Conservation (phyloP, 257 asterid genomes). For the Cynanchum wilfordii region DNA sequence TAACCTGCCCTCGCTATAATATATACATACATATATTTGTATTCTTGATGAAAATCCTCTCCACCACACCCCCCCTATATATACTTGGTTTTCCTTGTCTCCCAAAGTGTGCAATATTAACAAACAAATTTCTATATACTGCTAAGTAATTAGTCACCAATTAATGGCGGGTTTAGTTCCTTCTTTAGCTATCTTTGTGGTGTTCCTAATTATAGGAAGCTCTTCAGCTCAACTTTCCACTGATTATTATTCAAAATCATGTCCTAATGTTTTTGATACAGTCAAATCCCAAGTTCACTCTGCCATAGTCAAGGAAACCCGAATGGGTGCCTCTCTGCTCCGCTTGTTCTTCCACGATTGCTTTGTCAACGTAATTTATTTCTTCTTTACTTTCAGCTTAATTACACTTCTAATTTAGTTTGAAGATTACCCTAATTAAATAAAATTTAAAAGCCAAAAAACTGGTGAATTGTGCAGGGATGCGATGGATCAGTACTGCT, state of each 20-base stretch:
- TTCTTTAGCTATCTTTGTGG: slow-evolving; percentile 32
- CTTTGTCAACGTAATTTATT: slow-evolving; percentile 61
- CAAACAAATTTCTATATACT: slow-evolving; percentile 12
- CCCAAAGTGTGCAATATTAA: slow-evolving; percentile 5
- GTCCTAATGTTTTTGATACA: slow-evolving; percentile 48
- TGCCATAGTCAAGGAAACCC: slow-evolving; percentile 60
- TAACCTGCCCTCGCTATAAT: slow-evolving; percentile 44
- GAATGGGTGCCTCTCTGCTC: slow-evolving; percentile 93
- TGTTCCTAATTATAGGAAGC: slow-evolving; percentile 27
- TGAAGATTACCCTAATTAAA: too few relatives aligned
- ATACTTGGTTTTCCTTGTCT: slow-evolving; percentile 19
- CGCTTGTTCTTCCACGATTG: slow-evolving; percentile 91
- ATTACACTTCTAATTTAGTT: too few relatives aligned
- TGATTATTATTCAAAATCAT: slow-evolving; percentile 49
- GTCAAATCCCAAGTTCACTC: slow-evolving; percentile 45
- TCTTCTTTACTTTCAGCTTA: background rate
- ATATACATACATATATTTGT: too few relatives aligned
- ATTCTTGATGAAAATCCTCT: slow-evolving; percentile 2
- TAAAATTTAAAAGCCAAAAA: too few relatives aligned
- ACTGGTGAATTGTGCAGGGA: slow-evolving; percentile 38
- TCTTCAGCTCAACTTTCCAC: slow-evolving; percentile 71
- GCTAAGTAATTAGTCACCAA: background rate
- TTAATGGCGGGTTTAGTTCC: slow-evolving; percentile 64
- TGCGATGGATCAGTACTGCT: slow-evolving; percentile 88
- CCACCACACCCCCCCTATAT: slow-evolving; percentile 32